Percentiles rank a stretch among this genome's conserved stretches.
phyloP scores from a whole-genome alignment of 306 rosid genomes.

The Ammopiptanthus mongolicus region DNA sequence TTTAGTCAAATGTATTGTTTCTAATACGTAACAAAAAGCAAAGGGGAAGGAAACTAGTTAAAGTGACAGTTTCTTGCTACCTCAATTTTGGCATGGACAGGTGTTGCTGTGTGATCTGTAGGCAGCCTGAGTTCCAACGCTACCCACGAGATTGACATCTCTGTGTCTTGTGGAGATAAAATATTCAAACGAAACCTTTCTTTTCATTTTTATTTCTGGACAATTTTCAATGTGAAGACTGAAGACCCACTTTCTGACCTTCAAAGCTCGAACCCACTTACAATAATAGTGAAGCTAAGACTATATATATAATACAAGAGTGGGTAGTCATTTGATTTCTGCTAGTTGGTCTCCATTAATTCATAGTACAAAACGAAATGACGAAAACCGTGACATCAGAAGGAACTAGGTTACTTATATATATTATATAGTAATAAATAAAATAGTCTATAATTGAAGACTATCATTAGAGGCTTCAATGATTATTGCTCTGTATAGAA shows the following conservation, averaged over 20 bases:
- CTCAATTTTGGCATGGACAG: conserved; percentile 34
- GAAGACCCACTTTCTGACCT: conserved; percentile 16
- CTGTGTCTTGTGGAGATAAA: not conserved
- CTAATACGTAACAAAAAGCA: no score
- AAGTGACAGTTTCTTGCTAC: conserved; percentile 25
- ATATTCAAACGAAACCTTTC: not conserved
- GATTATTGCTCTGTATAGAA: not conserved
- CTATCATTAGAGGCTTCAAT: not conserved
- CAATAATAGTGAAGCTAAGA: not conserved
- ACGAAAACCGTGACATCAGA: not conserved
- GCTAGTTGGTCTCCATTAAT: conserved; percentile 32
- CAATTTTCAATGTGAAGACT: not conserved
- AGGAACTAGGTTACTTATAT: not conserved
- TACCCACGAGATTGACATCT: not conserved
- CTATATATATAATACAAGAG: not conserved
- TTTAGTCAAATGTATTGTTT: no score
- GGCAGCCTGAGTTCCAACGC: conserved; percentile 21
- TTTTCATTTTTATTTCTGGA: not conserved
- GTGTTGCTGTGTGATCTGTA: conserved; percentile 33
- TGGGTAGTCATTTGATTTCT: conserved; percentile 1
- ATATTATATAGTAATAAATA: not conserved
- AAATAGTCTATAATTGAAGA: not conserved
- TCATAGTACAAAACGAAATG: conserved; percentile 27
- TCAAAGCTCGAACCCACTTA: not conserved
- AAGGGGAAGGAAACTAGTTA: not conserved